Evolutionary conservation across 1,284 basidiomycete species (phyloP).

Genomic region (Phaffia rhodozyma): DNA sequence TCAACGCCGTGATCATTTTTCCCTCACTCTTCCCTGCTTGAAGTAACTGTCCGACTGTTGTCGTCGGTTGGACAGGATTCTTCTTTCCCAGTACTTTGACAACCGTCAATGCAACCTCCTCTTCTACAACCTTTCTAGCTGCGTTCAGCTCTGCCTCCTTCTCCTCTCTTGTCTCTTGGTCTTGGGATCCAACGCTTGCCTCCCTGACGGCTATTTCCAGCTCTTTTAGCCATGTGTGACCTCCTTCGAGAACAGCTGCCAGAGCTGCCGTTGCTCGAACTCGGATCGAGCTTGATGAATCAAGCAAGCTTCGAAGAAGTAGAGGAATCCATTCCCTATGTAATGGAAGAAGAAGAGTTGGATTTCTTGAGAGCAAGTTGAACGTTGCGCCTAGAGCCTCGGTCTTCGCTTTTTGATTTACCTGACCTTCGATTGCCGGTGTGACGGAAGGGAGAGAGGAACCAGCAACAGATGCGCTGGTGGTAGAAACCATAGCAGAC

Average conservation of each 20-base stretch:
- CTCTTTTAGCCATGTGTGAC: constrained; percentile 2
- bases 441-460: not conserved
- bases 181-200: not conserved
- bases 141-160: not conserved
- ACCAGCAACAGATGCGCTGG: not conserved
- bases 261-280: not conserved
- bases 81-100: constrained; percentile 10
- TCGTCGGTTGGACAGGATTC: not conserved
- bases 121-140: constrained; percentile 16
- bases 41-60: constrained; percentile 15
- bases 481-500: not conserved
- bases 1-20: constrained; percentile 19
- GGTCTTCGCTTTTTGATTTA: constrained; percentile 24
- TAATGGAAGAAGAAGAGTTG: constrained; percentile 2
- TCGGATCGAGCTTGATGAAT: not conserved
- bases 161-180: not conserved
- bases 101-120: constrained; percentile 11
- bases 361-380: constrained; percentile 24
- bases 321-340: constrained; percentile 10
- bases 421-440: not conserved
- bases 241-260: constrained; percentile 3
- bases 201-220: not conserved
- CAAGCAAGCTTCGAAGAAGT: constrained; percentile 5
- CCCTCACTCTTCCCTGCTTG: constrained; percentile 23
- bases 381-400: constrained; percentile 29